Base-by-base conservation (phyloP, 257 asterid genomes). In the Nicotiana benthamiana region DNA sequence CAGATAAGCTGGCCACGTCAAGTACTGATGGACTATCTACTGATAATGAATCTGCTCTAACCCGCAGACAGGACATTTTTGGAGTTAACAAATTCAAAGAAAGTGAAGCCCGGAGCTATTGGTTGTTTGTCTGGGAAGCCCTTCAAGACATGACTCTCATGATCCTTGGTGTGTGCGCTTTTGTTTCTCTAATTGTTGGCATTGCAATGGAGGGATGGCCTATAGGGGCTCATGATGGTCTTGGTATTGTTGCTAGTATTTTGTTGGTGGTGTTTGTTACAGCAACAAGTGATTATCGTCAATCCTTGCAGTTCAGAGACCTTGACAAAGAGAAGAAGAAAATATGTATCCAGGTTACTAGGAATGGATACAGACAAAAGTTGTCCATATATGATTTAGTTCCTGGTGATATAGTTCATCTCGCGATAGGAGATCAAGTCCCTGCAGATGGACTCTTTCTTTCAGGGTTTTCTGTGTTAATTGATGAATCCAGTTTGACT, bases 391-490 rank as follows among this genome's bases (percentile, higher is more conserved):
- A 80, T 67, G 83, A 80, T 30, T 32, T 80, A 68, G 79, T 80
- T 54, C 83, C 83, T 34, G 79, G 83, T 24, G 83, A 80, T 68
- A 80, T 80, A 9, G 83, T 80, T 66, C 83, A 80, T 80, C 83
- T 80, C 4, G 78, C 79, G 18, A 67, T 80, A 46, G 82, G 82
- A 56, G 82, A 79, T 64, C 82, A 79, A 64, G 82, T 79, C 77
- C 82, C 82, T 51, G 83, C 83, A 6, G 79, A 80, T 68, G 83
- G 83, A 68, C 83, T 80, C 59, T 80, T 80, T 68, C 68, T 80
- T 30, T 80, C 83, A 68, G 83, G 83, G 40, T 80, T 80, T 80
- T 80, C 83, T 60, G 76, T 80, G 26, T 54, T 68, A 11, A 80
- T 80, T 27, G 83, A 80, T 68, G 83, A 66, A 68, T 80, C 83